Percentiles rank a stretch among this genome's conserved stretches.
phyloP scores from a whole-genome alignment of 148 eudicot species.

The Simmondsia chinensis region DNA sequence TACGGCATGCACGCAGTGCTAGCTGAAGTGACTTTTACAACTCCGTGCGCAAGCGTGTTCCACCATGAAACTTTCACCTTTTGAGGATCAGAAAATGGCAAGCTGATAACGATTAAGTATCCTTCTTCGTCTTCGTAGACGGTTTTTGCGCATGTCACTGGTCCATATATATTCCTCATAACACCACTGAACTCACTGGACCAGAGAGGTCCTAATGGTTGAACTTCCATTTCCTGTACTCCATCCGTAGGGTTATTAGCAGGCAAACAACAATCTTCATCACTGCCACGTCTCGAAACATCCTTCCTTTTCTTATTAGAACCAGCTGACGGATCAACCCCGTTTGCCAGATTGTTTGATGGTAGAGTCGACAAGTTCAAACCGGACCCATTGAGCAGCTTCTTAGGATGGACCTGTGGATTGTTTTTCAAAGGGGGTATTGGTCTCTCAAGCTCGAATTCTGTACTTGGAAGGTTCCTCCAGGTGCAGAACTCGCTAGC shows the following conservation, averaged over 20 bases:
- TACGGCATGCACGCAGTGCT: constrained; percentile 57
- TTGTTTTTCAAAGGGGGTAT: constrained; percentile 34
- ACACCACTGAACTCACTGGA: constrained; percentile 58
- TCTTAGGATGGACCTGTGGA: constrained; percentile 30
- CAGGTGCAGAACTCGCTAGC: constrained; percentile 64
- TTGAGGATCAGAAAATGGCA: constrained; percentile 60
- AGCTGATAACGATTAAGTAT: constrained; percentile 41
- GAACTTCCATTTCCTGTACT: constrained; percentile 27
- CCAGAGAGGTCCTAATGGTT: constrained; percentile 42
- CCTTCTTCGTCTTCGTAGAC: constrained; percentile 79
- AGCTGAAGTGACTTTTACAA: constrained; percentile 53
- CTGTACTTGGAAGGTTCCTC: constrained; percentile 65
- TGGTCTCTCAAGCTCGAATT: constrained; percentile 62
- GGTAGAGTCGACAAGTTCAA: constrained; percentile 54
- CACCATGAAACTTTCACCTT: constrained; percentile 77
- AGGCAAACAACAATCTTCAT: constrained; percentile 34
- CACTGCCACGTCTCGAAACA: constrained; percentile 27
- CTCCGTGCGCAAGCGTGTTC: constrained; percentile 57
- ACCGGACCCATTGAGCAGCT: constrained; percentile 54
- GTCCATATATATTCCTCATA: constrained; percentile 60
- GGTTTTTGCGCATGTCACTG: constrained; percentile 67
- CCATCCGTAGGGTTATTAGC: constrained; percentile 20
- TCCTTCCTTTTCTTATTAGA: constrained; percentile 58
- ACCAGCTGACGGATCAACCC: constrained; percentile 33
- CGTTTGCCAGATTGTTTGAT: constrained; percentile 31